phyloP scores from a whole-genome alignment of 768 basidiomycete genomes.

The Tylopilus intermedius region DNA sequence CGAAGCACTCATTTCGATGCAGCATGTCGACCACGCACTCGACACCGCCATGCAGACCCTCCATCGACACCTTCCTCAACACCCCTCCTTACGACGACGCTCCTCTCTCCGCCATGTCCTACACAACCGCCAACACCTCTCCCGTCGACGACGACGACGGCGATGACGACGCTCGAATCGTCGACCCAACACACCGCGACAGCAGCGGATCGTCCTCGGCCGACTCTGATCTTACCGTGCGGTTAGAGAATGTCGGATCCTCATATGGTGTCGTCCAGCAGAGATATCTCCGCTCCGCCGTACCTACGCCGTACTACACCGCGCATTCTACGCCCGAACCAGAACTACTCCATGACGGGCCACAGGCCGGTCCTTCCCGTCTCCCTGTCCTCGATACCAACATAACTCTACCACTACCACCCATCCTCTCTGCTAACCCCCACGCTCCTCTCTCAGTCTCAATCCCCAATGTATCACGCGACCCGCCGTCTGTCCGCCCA shows the following conservation, averaged over 20 bases:
- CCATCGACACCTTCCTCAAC: conserved; percentile 15
- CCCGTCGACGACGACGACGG: no score
- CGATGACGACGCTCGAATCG: conserved; percentile 11
- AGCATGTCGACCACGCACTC: conserved; percentile 30
- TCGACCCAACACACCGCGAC: neutral
- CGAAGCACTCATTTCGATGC: conserved; percentile 11
- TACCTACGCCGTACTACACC: conserved; percentile 31
- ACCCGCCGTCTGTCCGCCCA: conserved; percentile 27
- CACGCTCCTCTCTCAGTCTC: conserved; percentile 21
- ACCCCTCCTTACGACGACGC: conserved; percentile 19
- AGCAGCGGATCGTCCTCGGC: conserved; percentile 15
- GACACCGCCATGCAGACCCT: conserved; percentile 16
- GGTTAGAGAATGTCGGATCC: conserved; percentile 12
- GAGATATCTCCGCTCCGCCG: conserved; percentile 17
- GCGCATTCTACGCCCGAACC: conserved; percentile 31
- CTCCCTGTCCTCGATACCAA: conserved; percentile 22
- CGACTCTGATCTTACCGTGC: conserved; percentile 21
- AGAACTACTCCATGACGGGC: conserved; percentile 10
- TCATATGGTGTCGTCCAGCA: conserved; percentile 12
- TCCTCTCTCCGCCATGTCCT: conserved; percentile 20
- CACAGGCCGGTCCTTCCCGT: conserved; percentile 26
- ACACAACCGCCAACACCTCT: conserved; percentile 9
- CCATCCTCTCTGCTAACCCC: no score
- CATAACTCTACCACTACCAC: conserved; percentile 12
- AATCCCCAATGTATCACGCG: conserved; percentile 21